Evolutionary conservation across 1,284 basidiomycete genomes (phyloP).

Genomic region (Irpex rosettiformis): DNA sequence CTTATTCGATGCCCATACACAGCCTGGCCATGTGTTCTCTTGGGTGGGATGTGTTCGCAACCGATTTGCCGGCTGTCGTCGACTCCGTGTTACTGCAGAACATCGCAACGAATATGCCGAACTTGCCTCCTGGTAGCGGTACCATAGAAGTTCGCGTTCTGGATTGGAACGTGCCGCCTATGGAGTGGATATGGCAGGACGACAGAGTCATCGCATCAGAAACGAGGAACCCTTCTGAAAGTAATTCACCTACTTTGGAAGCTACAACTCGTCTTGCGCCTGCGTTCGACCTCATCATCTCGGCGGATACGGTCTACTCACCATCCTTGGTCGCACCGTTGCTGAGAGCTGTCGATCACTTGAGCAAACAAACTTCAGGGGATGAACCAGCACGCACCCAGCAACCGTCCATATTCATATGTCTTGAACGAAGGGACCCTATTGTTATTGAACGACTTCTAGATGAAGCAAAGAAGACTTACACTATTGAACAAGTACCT

Average conservation of each 20-base stretch:
- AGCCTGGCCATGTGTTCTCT: conserved; percentile 68
- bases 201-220: conserved; percentile 35
- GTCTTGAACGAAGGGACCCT: conserved; percentile 78
- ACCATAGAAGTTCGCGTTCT: conserved; percentile 53
- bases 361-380: conserved; percentile 24
- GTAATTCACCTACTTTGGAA: conserved; percentile 14
- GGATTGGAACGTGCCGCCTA: conserved; percentile 59
- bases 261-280: conserved; percentile 33
- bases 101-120: conserved; percentile 47
- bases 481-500: conserved; percentile 56
- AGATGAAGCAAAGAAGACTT: conserved; percentile 41
- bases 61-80: conserved; percentile 74
- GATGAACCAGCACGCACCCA: conserved; percentile 1
- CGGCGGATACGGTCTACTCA: conserved; percentile 84
- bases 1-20: conserved; percentile 9
- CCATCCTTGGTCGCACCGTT: conserved; percentile 65
- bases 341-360: conserved; percentile 58
- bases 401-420: conserved; percentile 60
- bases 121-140: conserved; percentile 36
- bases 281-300: conserved; percentile 77
- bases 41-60: conserved; percentile 77
- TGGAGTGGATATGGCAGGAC: conserved; percentile 54
- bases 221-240: conserved; percentile 3
- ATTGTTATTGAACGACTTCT: conserved; percentile 59
- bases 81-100: conserved; percentile 65